These are phyloP conservation scores for Rubia tinctorum DNA, from an alignment of 305 asterid species.

Conservation along the genomic window DNA sequence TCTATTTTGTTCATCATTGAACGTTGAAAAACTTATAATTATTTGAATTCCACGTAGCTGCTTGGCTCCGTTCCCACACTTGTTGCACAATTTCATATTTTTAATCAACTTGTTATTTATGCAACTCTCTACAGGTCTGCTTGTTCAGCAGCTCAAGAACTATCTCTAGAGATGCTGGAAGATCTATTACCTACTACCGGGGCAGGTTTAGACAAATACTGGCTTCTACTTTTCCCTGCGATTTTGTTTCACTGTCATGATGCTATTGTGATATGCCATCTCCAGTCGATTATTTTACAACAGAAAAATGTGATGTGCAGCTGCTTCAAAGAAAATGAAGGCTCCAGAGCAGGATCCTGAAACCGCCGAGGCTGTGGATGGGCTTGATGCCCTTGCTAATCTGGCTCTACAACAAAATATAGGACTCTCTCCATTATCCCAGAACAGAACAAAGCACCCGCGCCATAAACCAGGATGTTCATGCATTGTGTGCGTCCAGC, in stretches of 20 bases:
- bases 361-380: conserved; percentile 45
- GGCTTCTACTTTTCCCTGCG: conserved; percentile 11
- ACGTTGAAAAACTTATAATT: neutral
- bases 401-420: conserved; percentile 55
- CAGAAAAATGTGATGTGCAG: conserved; percentile 35
- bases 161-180: conserved; percentile 54
- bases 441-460: conserved; percentile 62
- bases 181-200: conserved; percentile 41
- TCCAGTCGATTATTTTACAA: conserved; percentile 1
- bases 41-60: neutral
- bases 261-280: neutral
- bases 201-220: conserved; percentile 38
- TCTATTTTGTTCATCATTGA: neutral
- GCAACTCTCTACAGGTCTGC: conserved; percentile 42
- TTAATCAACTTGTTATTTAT: conserved; percentile 8
- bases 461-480: conserved; percentile 72
- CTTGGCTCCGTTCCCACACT: neutral
- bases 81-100: neutral
- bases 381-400: conserved; percentile 69
- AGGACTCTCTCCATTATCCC: conserved; percentile 39
- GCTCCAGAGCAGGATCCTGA: conserved; percentile 38
- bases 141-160: conserved; percentile 72
- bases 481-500: conserved; percentile 87
- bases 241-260: neutral
- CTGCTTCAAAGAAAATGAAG: conserved; percentile 38